These are phyloP conservation scores for Trichoderma pleuroti DNA, from an alignment of 2,329 filamentous ascomycete species.

Conservation along the genomic window DNA sequence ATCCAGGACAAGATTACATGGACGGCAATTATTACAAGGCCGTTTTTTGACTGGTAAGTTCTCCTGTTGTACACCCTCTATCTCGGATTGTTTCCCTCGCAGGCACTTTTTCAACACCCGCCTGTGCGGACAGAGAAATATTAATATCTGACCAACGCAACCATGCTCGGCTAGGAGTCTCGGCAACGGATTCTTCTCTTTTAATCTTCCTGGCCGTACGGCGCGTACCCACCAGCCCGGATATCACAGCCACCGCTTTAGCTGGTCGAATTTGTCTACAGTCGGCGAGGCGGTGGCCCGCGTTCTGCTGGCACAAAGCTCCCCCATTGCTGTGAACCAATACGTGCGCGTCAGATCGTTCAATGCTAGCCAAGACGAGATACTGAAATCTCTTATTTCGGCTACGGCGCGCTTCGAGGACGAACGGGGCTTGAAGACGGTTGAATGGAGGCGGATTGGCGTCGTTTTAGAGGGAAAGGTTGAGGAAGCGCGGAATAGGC, in stretches of 20 bases:
- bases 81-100: background rate
- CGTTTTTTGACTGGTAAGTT: background rate
- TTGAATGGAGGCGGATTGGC: background rate
- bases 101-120: background rate
- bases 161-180: background rate
- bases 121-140: background rate
- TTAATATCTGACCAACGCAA: background rate
- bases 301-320: background rate
- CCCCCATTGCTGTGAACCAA: background rate
- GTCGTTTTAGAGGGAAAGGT: background rate
- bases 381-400: background rate
- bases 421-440: background rate
- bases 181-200: background rate
- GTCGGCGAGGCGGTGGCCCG: background rate
- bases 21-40: background rate
- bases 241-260: background rate
- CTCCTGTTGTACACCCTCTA: background rate
- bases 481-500: background rate
- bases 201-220: background rate
- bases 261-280: background rate
- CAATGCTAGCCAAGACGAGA: slow-evolving; percentile 10
- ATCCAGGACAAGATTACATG: background rate
- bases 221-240: background rate
- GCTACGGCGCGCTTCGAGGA: background rate
- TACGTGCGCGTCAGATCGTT: background rate